Evolutionary conservation across 1,139 yeast genomes (phyloP), one percentile per base, ranked within the genome.

Genomic region (Candida tropicalis): DNA sequence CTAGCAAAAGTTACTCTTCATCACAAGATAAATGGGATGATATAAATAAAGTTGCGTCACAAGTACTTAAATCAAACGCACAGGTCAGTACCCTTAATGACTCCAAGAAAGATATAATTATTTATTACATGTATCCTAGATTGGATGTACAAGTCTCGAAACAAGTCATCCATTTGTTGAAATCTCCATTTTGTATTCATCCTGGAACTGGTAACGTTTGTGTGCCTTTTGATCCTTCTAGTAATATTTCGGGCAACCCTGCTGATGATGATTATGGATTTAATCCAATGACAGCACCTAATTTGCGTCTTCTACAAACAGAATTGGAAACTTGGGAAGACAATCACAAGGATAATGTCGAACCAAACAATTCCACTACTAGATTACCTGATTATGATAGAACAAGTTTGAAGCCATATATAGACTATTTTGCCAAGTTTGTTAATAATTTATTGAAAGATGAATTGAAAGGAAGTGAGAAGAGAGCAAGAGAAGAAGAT

Each of bases 181-280:
- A 93, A 60, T 87, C 98, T 1, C 99, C 99, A n/a, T 93, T 95
- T 63, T 93, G 98, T 70, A 84, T 93, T 39, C 99, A 93, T 61
- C 99, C 99, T 1, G 84, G 90, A 5, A 95, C 99, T 0, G 98
- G 97, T n/a, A 87, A 90, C 55, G 87, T 93, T 4, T 93, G 99
- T 79, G 97, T 95, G 6, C 97, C 99, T 0, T 90, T 93, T 55
- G 87, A 84, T 57, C 81, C 87, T 1, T 17, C 58, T 51, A 28
- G 60, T 58, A 54, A 77, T 49, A 53, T 71, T 24, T 60, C 68
- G 2, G 63, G 58, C n/a, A 61, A 68, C 43, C 43, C 50, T 8
- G 66, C 64, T 1, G 73, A 72, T 48, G 75, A 70, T 45, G 62
- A 48, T 0, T 73, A 77, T 44, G 80, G 81, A 1, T 93, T 93